Base-by-base conservation (phyloP, 2,329 filamentous ascomycete species). In the Aspergillus tamarii region DNA sequence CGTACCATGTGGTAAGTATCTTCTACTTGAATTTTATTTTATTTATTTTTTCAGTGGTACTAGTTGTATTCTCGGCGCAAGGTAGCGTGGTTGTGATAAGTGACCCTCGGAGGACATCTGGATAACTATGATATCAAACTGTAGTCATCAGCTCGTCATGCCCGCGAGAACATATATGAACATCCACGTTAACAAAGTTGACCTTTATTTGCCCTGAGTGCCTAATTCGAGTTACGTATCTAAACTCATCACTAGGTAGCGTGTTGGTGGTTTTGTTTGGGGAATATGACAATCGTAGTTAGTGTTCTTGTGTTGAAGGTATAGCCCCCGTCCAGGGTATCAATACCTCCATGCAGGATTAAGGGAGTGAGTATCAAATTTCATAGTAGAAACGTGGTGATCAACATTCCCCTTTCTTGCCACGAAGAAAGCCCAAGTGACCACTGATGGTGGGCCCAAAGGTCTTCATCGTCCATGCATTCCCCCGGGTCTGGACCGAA, bases 401-500 rank as follows among this genome's bases (percentile, higher is more conserved):
- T 32, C 28, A 53, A n/a, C 36, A 56, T 43, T 46, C 23, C 9
- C 41, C 28, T 34, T 59, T 55, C 56, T 62, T 62, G 64, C 63
- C 61, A 67, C 61, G 60, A 63, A 53, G 36, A 32, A 36, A 54
- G 50, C 43, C 57, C 66, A 50, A 67, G 56, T 69, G 67, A 65
- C 64, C 67, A 60, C 28, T 56, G 61, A 60, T 57, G 56, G 64
- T 55, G 58, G 58, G 52, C 50, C 58, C 26, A 52, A 52, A 48
- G 32, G 43, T 41, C 50, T 54, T 54, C 32, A 14, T 23, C 52
- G 52, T 34, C 19, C 30, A 55, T 39, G 34, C 32, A 55, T 52
- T 52, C 28, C 26, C 19, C 56, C 34, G 58, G 58, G 53, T 61
- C 62, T 60, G 58, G 62, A 64, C 62, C 62, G 53, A 54, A 57